phyloP scores from a whole-genome alignment of 441 rosid genomes.

The Kokia cookei region DNA sequence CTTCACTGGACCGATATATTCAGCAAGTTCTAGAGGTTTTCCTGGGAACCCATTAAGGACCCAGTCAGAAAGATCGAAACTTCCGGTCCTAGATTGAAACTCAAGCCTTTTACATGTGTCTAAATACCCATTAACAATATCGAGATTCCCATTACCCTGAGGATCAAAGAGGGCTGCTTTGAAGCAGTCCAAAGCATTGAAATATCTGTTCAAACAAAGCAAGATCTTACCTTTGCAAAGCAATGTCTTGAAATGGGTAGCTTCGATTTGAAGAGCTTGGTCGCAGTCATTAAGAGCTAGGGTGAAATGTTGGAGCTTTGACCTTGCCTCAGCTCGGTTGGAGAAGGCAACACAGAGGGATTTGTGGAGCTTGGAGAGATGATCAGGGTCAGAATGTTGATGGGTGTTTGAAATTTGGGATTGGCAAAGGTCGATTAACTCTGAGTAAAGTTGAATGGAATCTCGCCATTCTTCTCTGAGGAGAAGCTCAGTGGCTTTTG shows the following conservation, averaged over 20 bases:
- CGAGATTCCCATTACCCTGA: conserved; percentile 35
- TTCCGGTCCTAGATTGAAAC: conserved; percentile 63
- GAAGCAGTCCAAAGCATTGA: conserved; percentile 68
- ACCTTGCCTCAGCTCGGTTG: conserved; percentile 70
- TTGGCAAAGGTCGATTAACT: conserved; percentile 52
- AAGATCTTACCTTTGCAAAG: conserved; percentile 75
- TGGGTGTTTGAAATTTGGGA: conserved; percentile 29
- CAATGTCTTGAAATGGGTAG: conserved; percentile 76
- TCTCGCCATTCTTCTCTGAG: conserved; percentile 81
- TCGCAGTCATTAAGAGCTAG: conserved; percentile 62
- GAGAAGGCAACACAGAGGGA: conserved; percentile 66
- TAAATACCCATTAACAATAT: conserved; percentile 44
- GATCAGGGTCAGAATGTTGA: conserved; percentile 20
- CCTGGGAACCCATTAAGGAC: conserved; percentile 55
- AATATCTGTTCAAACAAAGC: conserved; percentile 51
- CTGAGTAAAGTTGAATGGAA: conserved; percentile 51
- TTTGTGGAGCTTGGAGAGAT: conserved; percentile 35
- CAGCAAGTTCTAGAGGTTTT: conserved; percentile 67
- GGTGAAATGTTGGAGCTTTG: conserved; percentile 33
- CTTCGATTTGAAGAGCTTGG: conserved; percentile 49
- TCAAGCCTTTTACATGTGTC: conserved; percentile 81
- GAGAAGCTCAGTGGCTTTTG: conserved; percentile 69
- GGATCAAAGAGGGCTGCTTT: conserved; percentile 45
- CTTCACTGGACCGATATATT: conserved; percentile 54
- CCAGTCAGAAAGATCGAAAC: conserved; percentile 86